Conservation (phyloP, 2,329 filamentous ascomycete genomes). For the Hansfordia pulvinata region DNA sequence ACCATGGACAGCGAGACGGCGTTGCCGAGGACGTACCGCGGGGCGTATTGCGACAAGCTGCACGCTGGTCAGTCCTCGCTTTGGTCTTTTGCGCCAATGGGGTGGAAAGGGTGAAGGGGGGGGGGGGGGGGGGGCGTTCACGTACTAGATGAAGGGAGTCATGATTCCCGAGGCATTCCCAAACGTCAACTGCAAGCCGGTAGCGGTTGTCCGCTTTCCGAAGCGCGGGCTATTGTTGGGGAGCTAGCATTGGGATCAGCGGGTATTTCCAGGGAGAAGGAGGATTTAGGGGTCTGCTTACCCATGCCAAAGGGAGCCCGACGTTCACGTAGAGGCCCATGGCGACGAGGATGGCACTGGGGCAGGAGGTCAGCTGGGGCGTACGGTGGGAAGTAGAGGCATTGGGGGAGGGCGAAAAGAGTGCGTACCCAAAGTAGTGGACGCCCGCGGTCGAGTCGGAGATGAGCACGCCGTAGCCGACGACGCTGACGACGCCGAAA, state of each 20-base stretch:
- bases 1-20: conserved; percentile 46
- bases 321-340: conserved; percentile 54
- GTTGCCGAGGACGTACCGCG: conserved; percentile 48
- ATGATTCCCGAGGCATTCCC: conserved; percentile 62
- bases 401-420: too few relatives aligned
- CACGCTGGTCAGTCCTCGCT: background rate
- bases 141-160: conserved; percentile 50
- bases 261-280: background rate
- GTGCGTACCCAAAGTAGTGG: conserved; percentile 48
- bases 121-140: background rate
- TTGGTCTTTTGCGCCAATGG: conserved; percentile 1
- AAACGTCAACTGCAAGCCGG: conserved; percentile 55
- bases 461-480: conserved; percentile 58
- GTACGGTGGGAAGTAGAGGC: background rate
- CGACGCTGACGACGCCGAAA: conserved; percentile 47
- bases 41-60: conserved; percentile 31
- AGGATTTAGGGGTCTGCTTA: conserved; percentile 11
- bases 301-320: conserved; percentile 42
- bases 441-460: conserved; percentile 44
- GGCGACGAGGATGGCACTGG: conserved; percentile 62
- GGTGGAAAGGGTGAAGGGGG: background rate
- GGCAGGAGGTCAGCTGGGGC: conserved; percentile 1
- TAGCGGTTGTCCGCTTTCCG: conserved; percentile 61
- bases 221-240: conserved; percentile 61
- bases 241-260: conserved; percentile 16